These are phyloP conservation scores for Diaporthe caulivora DNA, from an alignment of 2,329 filamentous ascomycete genomes.

Conservation along the genomic window DNA sequence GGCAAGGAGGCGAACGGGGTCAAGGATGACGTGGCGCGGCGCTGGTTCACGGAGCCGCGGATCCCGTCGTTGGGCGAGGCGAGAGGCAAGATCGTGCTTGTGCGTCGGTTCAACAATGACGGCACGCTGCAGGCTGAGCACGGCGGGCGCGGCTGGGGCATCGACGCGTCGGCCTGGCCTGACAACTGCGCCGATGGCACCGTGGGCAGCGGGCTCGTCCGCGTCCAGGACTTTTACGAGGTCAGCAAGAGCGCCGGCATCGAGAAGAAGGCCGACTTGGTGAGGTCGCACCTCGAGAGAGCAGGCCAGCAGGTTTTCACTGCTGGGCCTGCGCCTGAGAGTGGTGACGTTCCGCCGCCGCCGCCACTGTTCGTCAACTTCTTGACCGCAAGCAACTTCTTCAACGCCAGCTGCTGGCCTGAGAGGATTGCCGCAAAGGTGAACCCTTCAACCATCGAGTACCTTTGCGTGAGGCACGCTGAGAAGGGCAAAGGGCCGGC, in stretches of 20 bases:
- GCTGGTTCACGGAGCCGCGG: conserved; percentile 83
- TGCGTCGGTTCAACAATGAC: conserved; percentile 82
- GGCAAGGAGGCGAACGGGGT: conserved; percentile 46
- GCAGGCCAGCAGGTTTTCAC: conserved; percentile 67
- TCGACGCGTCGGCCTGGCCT: conserved; percentile 79
- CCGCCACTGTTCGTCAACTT: conserved; percentile 91
- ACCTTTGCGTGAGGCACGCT: conserved; percentile 70
- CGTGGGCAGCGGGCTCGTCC: conserved; percentile 78
- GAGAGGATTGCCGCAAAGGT: conserved; percentile 89
- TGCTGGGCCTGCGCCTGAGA: conserved; percentile 48
- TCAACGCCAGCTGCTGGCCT: conserved; percentile 92
- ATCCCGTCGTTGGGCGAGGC: conserved; percentile 84
- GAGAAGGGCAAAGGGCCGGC: conserved; percentile 62
- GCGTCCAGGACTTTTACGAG: conserved; percentile 96
- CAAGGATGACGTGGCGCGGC: conserved; percentile 47
- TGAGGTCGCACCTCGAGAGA: conserved; percentile 81
- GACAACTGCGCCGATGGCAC: conserved; percentile 87
- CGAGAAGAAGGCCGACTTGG: conserved; percentile 81
- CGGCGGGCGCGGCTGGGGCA: conserved; percentile 65
- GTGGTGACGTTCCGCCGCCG: conserved; percentile 39
- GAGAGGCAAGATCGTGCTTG: conserved; percentile 84
- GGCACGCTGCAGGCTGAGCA: conserved; percentile 64
- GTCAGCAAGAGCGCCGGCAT: conserved; percentile 82
- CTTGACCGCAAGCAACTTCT: conserved; percentile 92
- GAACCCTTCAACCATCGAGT: conserved; percentile 80